Evolutionary conservation across 176 grass and related monocot genomes (phyloP).

Genomic region (Phragmites australis): DNA sequence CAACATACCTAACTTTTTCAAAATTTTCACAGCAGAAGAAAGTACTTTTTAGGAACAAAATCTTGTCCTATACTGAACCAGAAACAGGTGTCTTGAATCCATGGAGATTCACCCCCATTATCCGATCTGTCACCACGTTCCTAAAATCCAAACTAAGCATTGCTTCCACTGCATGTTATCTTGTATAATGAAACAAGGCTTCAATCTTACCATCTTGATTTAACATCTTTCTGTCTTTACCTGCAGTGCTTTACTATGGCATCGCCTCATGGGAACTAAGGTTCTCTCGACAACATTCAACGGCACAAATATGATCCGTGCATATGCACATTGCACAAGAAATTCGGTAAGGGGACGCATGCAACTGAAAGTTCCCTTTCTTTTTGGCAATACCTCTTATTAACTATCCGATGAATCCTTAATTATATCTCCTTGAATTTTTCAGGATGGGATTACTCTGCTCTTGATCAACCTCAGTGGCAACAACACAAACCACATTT

Average conservation of each 20-base stretch:
- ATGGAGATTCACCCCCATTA: neutral
- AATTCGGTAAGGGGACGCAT: conserved; percentile 42
- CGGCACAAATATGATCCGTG: conserved; percentile 57
- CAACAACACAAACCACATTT: conserved; percentile 47
- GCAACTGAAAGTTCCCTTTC: neutral
- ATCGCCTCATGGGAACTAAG: conserved; percentile 70
- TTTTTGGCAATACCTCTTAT: neutral
- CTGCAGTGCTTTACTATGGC: conserved; percentile 74
- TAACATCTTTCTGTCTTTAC: conserved; percentile 25
- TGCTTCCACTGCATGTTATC: no score
- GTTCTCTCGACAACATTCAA: conserved; percentile 61
- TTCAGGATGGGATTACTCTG: conserved; percentile 67
- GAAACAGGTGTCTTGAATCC: neutral
- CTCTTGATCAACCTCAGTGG: conserved; percentile 81
- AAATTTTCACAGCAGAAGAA: neutral
- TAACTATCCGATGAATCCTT: neutral
- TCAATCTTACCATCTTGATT: conserved; percentile 6
- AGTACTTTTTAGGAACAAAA: neutral
- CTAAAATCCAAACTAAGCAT: no score
- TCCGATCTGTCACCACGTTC: no score
- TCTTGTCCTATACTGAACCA: neutral
- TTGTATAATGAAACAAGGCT: neutral
- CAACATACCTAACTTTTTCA: neutral
- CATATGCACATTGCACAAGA: conserved; percentile 69
- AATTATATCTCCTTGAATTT: neutral